Percentiles rank a stretch among this genome's conserved stretches.
These are phyloP conservation scores for Cicer pinnatifidum DNA, from an alignment of 306 rosid species.

Conservation along the genomic window DNA sequence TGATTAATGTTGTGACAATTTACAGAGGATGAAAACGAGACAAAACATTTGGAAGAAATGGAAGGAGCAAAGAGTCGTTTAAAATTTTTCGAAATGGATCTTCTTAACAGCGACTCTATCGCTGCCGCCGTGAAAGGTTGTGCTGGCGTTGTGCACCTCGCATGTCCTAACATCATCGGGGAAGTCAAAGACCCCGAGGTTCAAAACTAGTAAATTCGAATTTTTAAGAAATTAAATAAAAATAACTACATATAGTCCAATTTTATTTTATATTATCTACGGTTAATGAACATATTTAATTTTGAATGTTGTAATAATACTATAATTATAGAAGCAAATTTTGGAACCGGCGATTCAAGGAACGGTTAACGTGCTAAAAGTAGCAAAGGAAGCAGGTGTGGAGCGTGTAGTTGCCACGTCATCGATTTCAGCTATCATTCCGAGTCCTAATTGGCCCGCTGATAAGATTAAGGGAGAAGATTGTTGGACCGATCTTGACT, in stretches of 20 bases:
- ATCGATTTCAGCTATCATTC: conserved; percentile 67
- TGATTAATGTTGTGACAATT: background rate
- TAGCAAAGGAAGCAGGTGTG: conserved; percentile 78
- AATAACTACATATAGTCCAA: background rate
- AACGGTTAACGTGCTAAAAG: conserved; percentile 72
- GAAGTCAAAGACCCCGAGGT: conserved; percentile 79
- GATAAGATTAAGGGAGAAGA: conserved; percentile 64
- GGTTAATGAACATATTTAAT: no score
- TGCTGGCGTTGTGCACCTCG: conserved; percentile 81
- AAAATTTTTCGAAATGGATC: conserved; percentile 74
- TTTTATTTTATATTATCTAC: background rate
- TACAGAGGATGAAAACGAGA: conserved; percentile 68
- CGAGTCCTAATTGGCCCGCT: conserved; percentile 79
- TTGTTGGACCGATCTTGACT: conserved; percentile 78
- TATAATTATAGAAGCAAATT: conserved; percentile 40
- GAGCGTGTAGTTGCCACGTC: conserved; percentile 85
- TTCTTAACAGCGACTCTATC: conserved; percentile 68
- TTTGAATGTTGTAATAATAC: background rate
- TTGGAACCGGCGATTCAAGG: conserved; percentile 90
- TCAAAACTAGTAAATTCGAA: background rate
- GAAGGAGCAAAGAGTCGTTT: conserved; percentile 64
- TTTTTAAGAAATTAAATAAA: background rate
- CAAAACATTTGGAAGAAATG: conserved; percentile 72
- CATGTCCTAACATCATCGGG: conserved; percentile 80
- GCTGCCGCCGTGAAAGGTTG: conserved; percentile 65